Base-by-base conservation (phyloP, 2,329 filamentous ascomycete species). In the Lachnellula suecica region DNA sequence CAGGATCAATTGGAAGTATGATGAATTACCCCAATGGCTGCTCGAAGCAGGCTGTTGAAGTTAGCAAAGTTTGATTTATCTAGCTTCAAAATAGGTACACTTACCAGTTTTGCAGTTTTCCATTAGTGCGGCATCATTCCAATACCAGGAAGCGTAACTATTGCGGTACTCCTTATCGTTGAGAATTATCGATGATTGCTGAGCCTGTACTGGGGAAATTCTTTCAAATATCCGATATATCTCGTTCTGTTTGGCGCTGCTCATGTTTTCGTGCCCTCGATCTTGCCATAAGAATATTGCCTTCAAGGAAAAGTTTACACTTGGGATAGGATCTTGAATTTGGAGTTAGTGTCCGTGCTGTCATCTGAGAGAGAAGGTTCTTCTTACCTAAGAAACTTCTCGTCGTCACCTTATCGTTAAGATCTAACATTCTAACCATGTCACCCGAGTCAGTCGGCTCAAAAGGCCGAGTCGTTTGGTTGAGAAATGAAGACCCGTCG, bases 81-180 rank as follows among this genome's bases (percentile, higher is more conserved):
- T 22, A 20, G 19, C n/a, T 22, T 22, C 17, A 7, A 13, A 7
- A 13, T 20, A 4, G 4, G 13, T 17, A 47, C 27, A 44, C 43
- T 17, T 52, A 44, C 44, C 40, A 47, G 34, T n/a, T 52, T 15
- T 52, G 24, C 49, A 52, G 24, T 25, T 52, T 40, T 52, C 49
- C 44, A 52, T 47, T 19, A 52, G 44, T 3, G 35, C 49, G 19
- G 34, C 43, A 47, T 52, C 44, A 43, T 52, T 52, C 49, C 49
- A 47, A 34, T 52, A 52, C 49, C 49, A 52, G 13, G 43, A n/a
- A n/a, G 49, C 35, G 20, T 47, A 52, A 31, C 22, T 29, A 23
- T 42, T 17, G 8, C 24, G 49, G 38, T 24, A 44, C 2, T 47
- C 17, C 22, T 47, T 19, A 25, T 52, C 34, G 24, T 31, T 43